Evolutionary conservation across 495 filamentous ascomycete genomes (phyloP), one percentile per base, ranked within the genome.

Genomic region (Penicillium taxi): DNA sequence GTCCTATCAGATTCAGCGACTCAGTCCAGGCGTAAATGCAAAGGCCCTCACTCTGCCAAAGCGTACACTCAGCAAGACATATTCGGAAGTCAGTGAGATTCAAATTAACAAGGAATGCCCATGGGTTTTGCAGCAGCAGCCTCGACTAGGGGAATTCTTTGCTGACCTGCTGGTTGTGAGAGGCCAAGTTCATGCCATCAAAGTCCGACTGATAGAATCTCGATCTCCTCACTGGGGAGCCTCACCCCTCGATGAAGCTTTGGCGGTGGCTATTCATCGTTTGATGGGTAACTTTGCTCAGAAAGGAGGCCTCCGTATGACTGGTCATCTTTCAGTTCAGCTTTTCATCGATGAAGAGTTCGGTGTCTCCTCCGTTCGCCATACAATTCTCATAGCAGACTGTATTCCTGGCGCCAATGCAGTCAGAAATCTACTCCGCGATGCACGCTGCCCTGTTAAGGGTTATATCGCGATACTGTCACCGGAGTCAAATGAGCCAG

Each of bases 111-210:
- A 64, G 7, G 59, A 71, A 1, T 61, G 52, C 3, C 80, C 81
- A 0, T 86, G 78, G 76, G 56, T 84, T 18, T 49, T 90, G 31
- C 79, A 88, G 51, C 73, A 86, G 45, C 81, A 71, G 47, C 72
- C 77, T 22, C 50, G 60, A 3, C 75, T 82, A 0, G 65, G 69
- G 0, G 78, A 84, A 53, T 86, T 81, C 53, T 77, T 75, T 45
- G 81, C 82, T 0, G 82, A 88, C 40, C 41, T 79, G 1, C 63
- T 90, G 8, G 55, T 87, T 2, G 58, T 85, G 1, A 51, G 59
- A 2, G 79, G 80, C 0, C 45, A 69, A 22, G 61, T 88, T 26
- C 72, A 70, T 26, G 73, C 73, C 2, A 82, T 87, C 44, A 70
- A 78, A 2, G 69, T 79, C 9, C 82, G 79, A 39, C 71, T 75